Evolutionary conservation across 2,329 filamentous ascomycete species (phyloP).

Genomic region (Alternaria consortialis): DNA sequence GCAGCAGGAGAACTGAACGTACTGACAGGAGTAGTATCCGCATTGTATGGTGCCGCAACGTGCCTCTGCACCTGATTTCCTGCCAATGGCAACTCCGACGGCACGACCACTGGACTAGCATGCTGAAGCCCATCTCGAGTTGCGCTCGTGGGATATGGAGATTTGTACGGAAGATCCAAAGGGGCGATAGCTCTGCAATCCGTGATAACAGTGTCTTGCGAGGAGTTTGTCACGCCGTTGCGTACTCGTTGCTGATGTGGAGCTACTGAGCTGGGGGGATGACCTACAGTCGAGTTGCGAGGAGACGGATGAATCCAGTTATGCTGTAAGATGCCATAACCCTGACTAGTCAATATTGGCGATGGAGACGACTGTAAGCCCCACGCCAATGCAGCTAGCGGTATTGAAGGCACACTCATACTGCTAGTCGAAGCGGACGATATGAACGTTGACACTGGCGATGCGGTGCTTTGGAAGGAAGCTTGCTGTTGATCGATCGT

Average conservation of each 20-base stretch:
- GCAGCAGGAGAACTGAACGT: not conserved
- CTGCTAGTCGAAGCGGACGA: not conserved
- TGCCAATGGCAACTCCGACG: not conserved
- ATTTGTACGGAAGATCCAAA: not conserved
- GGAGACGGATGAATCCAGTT: constrained; percentile 1
- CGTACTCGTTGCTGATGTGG: not conserved
- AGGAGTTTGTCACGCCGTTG: not conserved
- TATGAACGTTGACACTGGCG: not conserved
- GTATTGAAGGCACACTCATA: not conserved
- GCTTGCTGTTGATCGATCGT: not conserved
- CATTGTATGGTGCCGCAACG: not conserved
- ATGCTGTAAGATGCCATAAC: not conserved
- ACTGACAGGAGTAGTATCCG: not conserved
- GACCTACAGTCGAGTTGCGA: not conserved
- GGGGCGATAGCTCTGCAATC: too few relatives aligned
- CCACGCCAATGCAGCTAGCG: not conserved
- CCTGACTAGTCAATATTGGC: not conserved
- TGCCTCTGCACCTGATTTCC: not conserved
- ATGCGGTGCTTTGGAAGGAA: too few relatives aligned
- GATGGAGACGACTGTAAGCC: not conserved
- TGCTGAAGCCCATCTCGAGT: not conserved
- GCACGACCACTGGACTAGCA: too few relatives aligned
- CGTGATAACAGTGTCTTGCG: fast-evolving
- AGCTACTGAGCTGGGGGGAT: not conserved
- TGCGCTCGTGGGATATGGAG: not conserved